Conservation (phyloP, 495 filamentous ascomycete species). For the Lophiotrema nucula region DNA sequence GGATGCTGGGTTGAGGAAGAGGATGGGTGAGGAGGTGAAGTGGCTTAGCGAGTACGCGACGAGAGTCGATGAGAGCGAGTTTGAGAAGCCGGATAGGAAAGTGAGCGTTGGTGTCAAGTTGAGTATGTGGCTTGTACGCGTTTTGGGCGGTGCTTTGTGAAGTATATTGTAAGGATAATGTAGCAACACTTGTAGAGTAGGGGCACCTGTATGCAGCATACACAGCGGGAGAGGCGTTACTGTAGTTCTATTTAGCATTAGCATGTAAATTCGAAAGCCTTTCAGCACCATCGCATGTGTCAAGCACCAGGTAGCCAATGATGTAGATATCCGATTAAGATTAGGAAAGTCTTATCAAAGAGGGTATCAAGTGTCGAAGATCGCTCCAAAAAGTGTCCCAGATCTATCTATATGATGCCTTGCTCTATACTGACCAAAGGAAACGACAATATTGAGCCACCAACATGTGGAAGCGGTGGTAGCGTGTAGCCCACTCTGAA, state of each 20-base stretch:
- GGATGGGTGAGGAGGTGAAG: conserved; percentile 71
- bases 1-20: conserved; percentile 68
- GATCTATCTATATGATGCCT: neutral
- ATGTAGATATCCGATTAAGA: neutral
- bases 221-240: too few relatives aligned
- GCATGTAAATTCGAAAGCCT: too few relatives aligned
- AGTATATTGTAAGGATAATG: too few relatives aligned
- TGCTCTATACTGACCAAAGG: neutral
- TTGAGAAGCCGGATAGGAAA: conserved; percentile 73
- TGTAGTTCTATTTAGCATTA: too few relatives aligned
- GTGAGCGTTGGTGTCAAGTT: conserved; percentile 82
- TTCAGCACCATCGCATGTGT: too few relatives aligned
- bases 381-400: conserved; percentile 1
- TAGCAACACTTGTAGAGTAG: neutral
- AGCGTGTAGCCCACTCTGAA: too few relatives aligned
- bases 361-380: conserved; percentile 18
- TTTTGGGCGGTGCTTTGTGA: conserved; percentile 46
- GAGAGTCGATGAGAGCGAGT: conserved; percentile 67
- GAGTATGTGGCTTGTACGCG: conserved; percentile 75
- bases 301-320: neutral
- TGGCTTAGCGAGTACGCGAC: conserved; percentile 73
- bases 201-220: neutral
- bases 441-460: too few relatives aligned
- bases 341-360: conserved; percentile 6
- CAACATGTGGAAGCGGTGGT: too few relatives aligned